phyloP scores from a whole-genome alignment of 1,284 basidiomycete species.

The Pseudozyma thailandica region DNA sequence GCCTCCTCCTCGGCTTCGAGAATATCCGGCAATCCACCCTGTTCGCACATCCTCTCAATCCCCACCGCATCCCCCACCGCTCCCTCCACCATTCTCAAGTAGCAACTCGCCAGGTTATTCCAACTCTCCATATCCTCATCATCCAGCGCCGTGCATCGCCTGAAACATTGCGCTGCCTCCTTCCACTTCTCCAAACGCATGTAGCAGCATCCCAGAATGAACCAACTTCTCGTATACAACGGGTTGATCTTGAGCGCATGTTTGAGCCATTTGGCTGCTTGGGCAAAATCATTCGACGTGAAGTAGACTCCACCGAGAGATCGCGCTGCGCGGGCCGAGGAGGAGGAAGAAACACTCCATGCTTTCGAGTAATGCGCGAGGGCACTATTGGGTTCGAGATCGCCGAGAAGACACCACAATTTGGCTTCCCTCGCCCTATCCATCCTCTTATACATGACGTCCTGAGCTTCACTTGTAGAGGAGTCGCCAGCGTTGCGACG shows the following conservation, averaged over 20 bases:
- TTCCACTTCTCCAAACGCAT: constrained; percentile 80
- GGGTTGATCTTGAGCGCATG: constrained; percentile 88
- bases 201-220: constrained; percentile 89
- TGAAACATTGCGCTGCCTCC: constrained; percentile 84
- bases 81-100: constrained; percentile 72
- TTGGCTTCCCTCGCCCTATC: constrained; percentile 84
- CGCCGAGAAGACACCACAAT: constrained; percentile 93
- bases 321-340: constrained; percentile 88
- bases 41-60: constrained; percentile 35
- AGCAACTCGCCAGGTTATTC: constrained; percentile 96
- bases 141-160: constrained; percentile 86
- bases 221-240: constrained; percentile 87
- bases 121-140: constrained; percentile 97
- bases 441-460: constrained; percentile 71
- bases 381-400: constrained; percentile 78
- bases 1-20: constrained; percentile 51
- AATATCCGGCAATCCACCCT: constrained; percentile 35
- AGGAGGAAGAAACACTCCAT: constrained; percentile 82
- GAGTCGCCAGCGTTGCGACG: constrained; percentile 22
- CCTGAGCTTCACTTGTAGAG: constrained; percentile 66
- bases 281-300: constrained; percentile 74
- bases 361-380: constrained; percentile 82
- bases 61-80: constrained; percentile 30
- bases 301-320: constrained; percentile 88
- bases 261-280: constrained; percentile 75